Evolutionary conservation across 768 basidiomycete genomes (phyloP).

Genomic region (Lentinula sp.): DNA sequence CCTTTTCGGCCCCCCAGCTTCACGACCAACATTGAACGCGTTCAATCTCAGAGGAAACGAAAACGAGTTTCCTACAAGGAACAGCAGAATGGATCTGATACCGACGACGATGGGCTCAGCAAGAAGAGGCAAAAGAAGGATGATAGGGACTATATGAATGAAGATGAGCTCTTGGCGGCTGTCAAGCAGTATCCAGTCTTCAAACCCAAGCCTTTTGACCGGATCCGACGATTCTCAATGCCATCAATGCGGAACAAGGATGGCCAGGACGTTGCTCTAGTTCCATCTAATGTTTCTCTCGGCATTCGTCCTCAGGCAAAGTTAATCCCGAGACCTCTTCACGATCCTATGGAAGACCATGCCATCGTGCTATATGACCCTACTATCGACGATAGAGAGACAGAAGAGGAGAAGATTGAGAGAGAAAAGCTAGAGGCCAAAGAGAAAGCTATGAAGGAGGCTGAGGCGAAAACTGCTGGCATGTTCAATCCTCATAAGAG

Average conservation of each 20-base stretch:
- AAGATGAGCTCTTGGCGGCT: conserved; percentile 54
- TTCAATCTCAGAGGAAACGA: conserved; percentile 72
- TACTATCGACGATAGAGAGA: conserved; percentile 88
- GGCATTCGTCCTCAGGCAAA: conserved; percentile 79
- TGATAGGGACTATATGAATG: conserved; percentile 58
- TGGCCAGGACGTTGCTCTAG: conserved; percentile 51
- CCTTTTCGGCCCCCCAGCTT: conserved; percentile 75
- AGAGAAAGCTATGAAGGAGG: conserved; percentile 55
- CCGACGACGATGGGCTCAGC: conserved; percentile 42
- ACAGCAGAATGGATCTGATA: conserved; percentile 52
- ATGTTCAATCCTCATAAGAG: conserved; percentile 92
- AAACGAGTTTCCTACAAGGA: conserved; percentile 87
- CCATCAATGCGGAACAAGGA: conserved; percentile 73
- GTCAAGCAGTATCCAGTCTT: conserved; percentile 73
- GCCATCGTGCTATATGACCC: conserved; percentile 97
- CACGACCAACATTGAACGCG: conserved; percentile 36
- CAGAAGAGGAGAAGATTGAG: conserved; percentile 76
- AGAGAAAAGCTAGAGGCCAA: conserved; percentile 70
- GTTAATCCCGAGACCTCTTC: conserved; percentile 85
- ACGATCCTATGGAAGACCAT: conserved; percentile 97
- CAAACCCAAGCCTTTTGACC: conserved; percentile 71
- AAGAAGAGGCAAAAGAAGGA: conserved; percentile 61
- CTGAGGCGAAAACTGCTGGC: conserved; percentile 62
- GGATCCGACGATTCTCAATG: conserved; percentile 72
- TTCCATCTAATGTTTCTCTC: conserved; percentile 66